Conservation (phyloP, 306 rosid species). For the Sesbania bispinosa region DNA sequence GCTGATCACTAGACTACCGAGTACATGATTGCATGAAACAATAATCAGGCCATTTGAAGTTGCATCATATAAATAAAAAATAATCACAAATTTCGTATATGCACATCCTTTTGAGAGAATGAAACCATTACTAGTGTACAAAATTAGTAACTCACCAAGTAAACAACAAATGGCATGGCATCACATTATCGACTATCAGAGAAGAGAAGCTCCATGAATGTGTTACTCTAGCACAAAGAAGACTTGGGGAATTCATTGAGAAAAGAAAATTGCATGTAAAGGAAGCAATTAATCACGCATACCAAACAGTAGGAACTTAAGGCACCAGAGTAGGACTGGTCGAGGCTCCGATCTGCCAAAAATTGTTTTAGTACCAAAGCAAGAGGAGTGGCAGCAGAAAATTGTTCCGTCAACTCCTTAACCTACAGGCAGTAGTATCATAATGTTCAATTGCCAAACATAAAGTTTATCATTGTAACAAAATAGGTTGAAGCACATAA, state of each 20-base stretch:
- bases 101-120: neutral
- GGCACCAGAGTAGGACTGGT: constrained; percentile 96
- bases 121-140: neutral
- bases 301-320: constrained; percentile 99
- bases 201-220: neutral
- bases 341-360: constrained; percentile 95
- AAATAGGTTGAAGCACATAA: neutral
- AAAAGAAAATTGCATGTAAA: neutral
- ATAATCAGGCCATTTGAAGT: neutral
- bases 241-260: neutral
- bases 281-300: constrained; percentile 36
- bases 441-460: constrained; percentile 19
- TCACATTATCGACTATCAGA: neutral
- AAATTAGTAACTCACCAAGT: neutral
- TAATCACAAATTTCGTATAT: neutral
- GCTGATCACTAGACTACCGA: neutral
- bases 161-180: neutral
- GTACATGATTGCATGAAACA: neutral
- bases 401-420: constrained; percentile 80
- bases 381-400: constrained; percentile 91
- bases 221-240: constrained; percentile 1
- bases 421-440: constrained; percentile 49
- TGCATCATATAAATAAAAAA: neutral
- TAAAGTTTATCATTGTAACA: neutral
- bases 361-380: constrained; percentile 89